phyloP scores from a whole-genome alignment of 345 rosid species.

The Populus davidiana region DNA sequence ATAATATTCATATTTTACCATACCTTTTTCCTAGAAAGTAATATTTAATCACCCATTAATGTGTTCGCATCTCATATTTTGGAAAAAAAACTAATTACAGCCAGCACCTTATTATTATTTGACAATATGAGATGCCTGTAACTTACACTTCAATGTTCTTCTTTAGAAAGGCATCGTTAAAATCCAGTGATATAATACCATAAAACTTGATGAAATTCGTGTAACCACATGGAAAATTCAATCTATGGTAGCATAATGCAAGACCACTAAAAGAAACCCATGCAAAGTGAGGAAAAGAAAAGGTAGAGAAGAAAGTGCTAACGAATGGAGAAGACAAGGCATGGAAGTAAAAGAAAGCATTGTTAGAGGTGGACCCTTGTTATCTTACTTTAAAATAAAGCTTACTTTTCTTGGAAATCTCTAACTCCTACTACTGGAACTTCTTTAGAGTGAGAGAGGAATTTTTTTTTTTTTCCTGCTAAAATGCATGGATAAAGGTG shows the following conservation, averaged over 20 bases:
- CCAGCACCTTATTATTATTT: no score
- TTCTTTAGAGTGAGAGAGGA: not conserved
- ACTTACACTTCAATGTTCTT: not conserved
- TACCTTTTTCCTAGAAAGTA: no score
- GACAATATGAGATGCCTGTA: no score
- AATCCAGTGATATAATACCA: not conserved
- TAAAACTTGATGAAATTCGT: no score
- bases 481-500: conserved; percentile 20
- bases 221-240: not conserved
- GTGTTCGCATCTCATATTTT: no score
- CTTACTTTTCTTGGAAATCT: conserved; percentile 22
- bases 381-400: conserved; percentile 2
- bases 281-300: not conserved
- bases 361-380: conserved; percentile 1
- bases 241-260: not conserved
- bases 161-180: not conserved
- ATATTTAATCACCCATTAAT: no score
- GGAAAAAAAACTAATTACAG: no score
- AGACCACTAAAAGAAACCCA: not conserved
- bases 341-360: conserved; percentile 12
- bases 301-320: not conserved
- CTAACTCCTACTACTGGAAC: not conserved
- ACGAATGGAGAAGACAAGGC: not conserved
- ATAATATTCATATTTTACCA: not conserved
- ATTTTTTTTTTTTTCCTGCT: no score